Conservation (phyloP, 208 protist species). For the Herpetomonas samuelpessoai region DNA sequence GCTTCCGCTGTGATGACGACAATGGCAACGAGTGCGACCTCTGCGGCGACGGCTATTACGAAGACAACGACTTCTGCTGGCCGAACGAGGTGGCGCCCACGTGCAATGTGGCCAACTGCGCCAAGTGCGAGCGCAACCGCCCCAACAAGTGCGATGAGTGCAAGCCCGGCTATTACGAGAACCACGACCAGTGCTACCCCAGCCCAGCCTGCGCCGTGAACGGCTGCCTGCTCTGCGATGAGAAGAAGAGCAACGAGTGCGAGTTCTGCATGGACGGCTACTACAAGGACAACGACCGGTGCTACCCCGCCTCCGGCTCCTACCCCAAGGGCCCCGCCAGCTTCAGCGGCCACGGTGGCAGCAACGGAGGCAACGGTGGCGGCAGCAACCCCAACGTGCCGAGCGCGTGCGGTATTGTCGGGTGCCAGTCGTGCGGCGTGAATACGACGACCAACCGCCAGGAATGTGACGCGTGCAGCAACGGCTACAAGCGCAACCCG, state of each 20-base stretch:
- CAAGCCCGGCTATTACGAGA: not conserved
- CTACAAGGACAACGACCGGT: not conserved
- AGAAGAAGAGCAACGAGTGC: not conserved
- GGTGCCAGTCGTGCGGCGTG: too few species aligned
- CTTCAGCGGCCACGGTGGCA: too few species aligned
- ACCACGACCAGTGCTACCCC: not conserved
- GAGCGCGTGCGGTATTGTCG: too few species aligned
- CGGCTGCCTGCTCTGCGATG: not conserved
- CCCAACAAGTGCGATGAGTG: not conserved
- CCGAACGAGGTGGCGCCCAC: too few species aligned
- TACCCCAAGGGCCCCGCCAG: too few species aligned
- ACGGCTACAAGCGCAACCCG: too few species aligned
- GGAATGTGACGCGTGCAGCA: too few species aligned
- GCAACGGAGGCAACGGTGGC: too few species aligned
- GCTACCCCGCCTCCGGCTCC: too few species aligned
- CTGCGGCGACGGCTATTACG: not conserved
- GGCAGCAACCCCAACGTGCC: too few species aligned
- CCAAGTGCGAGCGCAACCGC: not conserved
- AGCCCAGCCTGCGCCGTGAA: not conserved
- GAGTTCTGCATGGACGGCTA: not conserved
- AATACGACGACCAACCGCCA: too few species aligned
- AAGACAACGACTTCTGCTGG: not conserved
- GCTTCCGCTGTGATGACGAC: not conserved
- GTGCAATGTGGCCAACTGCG: not conserved
- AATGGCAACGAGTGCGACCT: not conserved